Evolutionary conservation across 495 filamentous ascomycete species (phyloP), one percentile per base, ranked within the genome.

Genomic region (Aspergillus haitiensis): DNA sequence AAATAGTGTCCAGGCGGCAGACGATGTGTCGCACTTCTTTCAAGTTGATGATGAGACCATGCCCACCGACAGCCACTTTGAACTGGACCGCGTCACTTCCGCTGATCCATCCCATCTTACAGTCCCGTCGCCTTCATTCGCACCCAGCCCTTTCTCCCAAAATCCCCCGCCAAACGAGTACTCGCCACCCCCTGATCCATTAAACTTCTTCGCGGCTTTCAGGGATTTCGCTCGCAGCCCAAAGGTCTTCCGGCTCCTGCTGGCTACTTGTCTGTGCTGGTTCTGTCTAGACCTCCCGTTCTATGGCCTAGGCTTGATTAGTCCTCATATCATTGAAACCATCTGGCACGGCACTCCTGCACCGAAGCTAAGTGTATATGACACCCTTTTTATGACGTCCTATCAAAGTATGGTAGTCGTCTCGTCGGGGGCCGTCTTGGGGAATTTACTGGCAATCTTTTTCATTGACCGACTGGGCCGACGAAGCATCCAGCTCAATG

Each of bases 1-100:
- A 33, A 74, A 80, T 55, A 67, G 67, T 15, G 55, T 65, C 6
- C 66, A 74, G 48, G 69, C 73, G n/a, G 55, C 48, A 2, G 55
- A 42, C 11, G 60, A 62, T 52, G 60, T 55, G 6, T 57, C 59
- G 9, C 45, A 62, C 27, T 62, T 62, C 37, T 62, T 52, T 16
- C 53, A 44, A 3, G n/a, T 37, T 10, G 47, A 52, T 3, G 37
- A 55, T 40, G n/a, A 16, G 15, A 36, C 47, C 9, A 9, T 40
- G 15, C 49, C 59, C 5, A 27, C 13, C 21, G 47, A 37, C 16
- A 45, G 33, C 7, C 47, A 52, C 5, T 16, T 21, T 47, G n/a
- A 47, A 16, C 2, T 10, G 15, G 15, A 21, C 27, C 44, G n/a
- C 12, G 5, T 4, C 16, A 39, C 46, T 7, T 51, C 31, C 0